A percentile compares a stretch with the other conserved stretches of the same genome.
phyloP scores from a whole-genome alignment of 306 rosid genomes.

The Sicyos baderoa region DNA sequence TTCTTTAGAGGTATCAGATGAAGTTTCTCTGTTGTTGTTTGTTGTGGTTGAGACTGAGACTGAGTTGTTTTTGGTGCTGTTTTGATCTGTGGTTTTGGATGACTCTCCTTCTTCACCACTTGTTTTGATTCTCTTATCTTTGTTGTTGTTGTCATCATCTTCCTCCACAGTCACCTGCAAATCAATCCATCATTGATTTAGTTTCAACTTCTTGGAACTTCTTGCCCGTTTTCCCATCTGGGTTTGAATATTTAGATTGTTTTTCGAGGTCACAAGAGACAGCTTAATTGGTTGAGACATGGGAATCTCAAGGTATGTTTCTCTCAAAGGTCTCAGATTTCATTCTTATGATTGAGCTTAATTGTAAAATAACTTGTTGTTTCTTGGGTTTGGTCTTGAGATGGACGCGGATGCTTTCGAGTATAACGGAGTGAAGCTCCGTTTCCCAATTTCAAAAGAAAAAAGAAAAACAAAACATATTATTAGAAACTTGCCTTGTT shows the following conservation, averaged over 20 bases:
- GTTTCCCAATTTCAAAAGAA: not conserved
- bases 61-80: conserved; percentile 29
- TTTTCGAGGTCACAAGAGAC: not conserved
- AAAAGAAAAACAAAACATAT: not conserved
- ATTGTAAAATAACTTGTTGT: too few species aligned
- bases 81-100: conserved; percentile 50
- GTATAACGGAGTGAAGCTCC: too few species aligned
- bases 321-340: too few species aligned
- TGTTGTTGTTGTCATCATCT: conserved; percentile 29
- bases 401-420: too few species aligned
- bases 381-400: too few species aligned
- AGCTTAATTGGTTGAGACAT: too few species aligned
- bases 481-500: conserved; percentile 7
- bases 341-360: too few species aligned
- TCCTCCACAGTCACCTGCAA: conserved; percentile 45
- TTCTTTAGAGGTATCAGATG: conserved; percentile 51
- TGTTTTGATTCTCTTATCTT: conserved; percentile 48
- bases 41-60: conserved; percentile 16
- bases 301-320: too few species aligned
- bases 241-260: not conserved
- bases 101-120: conserved; percentile 49
- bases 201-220: not conserved
- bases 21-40: conserved; percentile 39
- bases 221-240: not conserved
- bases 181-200: not conserved